Conservation (phyloP, 352 stramenopile species). For the Phytophthora tubulina region DNA sequence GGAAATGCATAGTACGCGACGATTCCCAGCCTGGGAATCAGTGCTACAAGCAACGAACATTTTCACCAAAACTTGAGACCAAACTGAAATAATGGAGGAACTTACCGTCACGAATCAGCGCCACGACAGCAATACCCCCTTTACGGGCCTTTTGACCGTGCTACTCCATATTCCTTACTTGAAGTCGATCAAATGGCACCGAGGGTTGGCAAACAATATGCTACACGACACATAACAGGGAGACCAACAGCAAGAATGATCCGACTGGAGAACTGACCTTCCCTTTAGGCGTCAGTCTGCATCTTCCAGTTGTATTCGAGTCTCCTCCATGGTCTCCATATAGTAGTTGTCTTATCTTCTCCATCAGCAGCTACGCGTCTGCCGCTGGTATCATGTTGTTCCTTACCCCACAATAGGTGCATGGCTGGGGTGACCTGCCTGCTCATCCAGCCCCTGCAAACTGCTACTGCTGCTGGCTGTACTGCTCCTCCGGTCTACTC, state of each 20-base stretch:
- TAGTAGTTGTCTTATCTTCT: slow-evolving; percentile 16
- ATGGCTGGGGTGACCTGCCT: slow-evolving; percentile 10
- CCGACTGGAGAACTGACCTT: slow-evolving; percentile 2
- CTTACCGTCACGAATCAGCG: slow-evolving; percentile 64
- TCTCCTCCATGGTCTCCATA: slow-evolving; percentile 23
- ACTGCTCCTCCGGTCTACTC: background rate
- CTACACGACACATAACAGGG: background rate
- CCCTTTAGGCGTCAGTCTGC: slow-evolving; percentile 49
- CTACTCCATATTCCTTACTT: slow-evolving; percentile 47
- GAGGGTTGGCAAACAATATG: background rate
- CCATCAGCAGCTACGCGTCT: slow-evolving; percentile 7
- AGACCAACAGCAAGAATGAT: slow-evolving; percentile 18
- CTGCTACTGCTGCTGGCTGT: slow-evolving; percentile 6
- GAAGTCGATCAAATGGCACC: too few species aligned
- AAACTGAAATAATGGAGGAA: background rate
- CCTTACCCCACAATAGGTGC: slow-evolving; percentile 1
- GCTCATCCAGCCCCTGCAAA: slow-evolving; percentile 3
- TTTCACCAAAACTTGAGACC: background rate
- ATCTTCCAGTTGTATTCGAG: slow-evolving; percentile 26
- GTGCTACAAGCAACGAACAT: slow-evolving; percentile 34
- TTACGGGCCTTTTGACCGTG: slow-evolving; percentile 54
- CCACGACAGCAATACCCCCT: slow-evolving; percentile 58
- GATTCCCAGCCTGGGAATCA: too few species aligned
- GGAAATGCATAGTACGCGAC: background rate
- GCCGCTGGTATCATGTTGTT: slow-evolving; percentile 5